Evolutionary conservation across 805 yeast genomes (phyloP), one percentile per base, ranked within the genome.

Genomic region (Candida koratica): DNA sequence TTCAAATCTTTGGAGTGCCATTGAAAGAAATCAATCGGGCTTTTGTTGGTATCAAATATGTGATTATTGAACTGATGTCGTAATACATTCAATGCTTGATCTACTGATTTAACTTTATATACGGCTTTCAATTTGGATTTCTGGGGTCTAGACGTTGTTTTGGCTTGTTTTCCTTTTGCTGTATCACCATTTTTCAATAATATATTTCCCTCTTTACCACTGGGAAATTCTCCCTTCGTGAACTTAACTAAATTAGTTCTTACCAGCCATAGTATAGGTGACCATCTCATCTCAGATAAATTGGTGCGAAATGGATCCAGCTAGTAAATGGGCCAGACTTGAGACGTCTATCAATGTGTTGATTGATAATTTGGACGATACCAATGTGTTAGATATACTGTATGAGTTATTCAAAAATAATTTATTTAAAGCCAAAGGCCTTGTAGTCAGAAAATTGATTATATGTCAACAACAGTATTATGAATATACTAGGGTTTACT

Each of bases 341-440:
- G 71, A 65, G 42, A 64, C 65, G 39, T 45, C 57, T 3, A 67
- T 84, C 25, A 70, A 74, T 30, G 67, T 71, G 1, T 53, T 65
- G 6, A 52, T 84, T 13, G 71, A 73, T 44, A 66, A 62, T 32
- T 67, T 73, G 2, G 67, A 65, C 38, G 53, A 50, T 4, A 43
- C 55, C 2, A 81, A 81, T 42, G 52, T 85, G 17, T 68, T 69
- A 36, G 60, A 56, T 2, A 61, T 72, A 2, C 73, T 72, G 6
- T 52, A 64, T 12, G 73, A 69, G 4, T 52, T 86, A 4, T 76
- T 84, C 50, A 55, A 64, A 28, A 51, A 72, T 38, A 86, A 88
- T 49, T 39, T 88, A 9, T 43, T 69, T 1, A 58, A 85, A 32
- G 89, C 81, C 0, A 60, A 69, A 20, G 89, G 89, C 1, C 44